These are phyloP conservation scores for Sphagnum magellanicum DNA, from an alignment of 228 moss, liverwort and hornwort species.

Conservation along the genomic window DNA sequence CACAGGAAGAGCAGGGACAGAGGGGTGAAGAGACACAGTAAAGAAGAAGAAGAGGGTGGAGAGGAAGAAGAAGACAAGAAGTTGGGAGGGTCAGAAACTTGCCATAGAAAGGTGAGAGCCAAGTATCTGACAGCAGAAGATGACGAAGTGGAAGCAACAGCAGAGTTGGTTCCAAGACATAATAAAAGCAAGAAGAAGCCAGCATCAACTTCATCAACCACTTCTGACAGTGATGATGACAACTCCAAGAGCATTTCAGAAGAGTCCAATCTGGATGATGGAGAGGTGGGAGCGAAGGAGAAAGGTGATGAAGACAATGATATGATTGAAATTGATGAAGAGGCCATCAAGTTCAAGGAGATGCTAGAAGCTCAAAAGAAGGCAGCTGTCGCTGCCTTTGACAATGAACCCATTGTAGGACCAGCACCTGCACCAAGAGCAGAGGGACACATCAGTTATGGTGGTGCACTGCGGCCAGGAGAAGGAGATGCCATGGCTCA, in stretches of 20 bases:
- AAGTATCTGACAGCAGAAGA: conserved; percentile 1
- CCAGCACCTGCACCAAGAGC: conserved; percentile 96
- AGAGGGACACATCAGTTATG: conserved; percentile 82
- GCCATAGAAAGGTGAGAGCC: not conserved
- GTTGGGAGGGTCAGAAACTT: not conserved
- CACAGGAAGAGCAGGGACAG: conserved; percentile 8
- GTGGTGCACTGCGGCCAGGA: conserved; percentile 48
- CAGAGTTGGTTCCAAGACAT: not conserved
- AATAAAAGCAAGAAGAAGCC: conserved; percentile 6
- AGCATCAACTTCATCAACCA: conserved; percentile 7
- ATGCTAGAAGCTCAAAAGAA: conserved; percentile 82
- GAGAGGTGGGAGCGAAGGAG: conserved; percentile 20
- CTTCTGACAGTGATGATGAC: conserved; percentile 25
- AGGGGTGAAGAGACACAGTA: conserved; percentile 1
- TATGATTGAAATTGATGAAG: conserved; percentile 70
- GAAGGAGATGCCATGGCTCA: conserved; percentile 66
- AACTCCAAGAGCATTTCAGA: conserved; percentile 33
- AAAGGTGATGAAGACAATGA: conserved; percentile 5
- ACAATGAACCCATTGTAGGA: conserved; percentile 82
- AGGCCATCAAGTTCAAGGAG: conserved; percentile 86
- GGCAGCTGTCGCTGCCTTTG: conserved; percentile 58
- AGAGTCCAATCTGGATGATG: conserved; percentile 40
- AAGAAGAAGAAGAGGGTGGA: conserved; percentile 16
- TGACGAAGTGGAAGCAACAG: not conserved
- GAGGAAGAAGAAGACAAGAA: conserved; percentile 18